Evolutionary conservation across 805 yeast genomes (phyloP), one percentile per base, ranked within the genome.

Genomic region (Ogataea populi-albae): DNA sequence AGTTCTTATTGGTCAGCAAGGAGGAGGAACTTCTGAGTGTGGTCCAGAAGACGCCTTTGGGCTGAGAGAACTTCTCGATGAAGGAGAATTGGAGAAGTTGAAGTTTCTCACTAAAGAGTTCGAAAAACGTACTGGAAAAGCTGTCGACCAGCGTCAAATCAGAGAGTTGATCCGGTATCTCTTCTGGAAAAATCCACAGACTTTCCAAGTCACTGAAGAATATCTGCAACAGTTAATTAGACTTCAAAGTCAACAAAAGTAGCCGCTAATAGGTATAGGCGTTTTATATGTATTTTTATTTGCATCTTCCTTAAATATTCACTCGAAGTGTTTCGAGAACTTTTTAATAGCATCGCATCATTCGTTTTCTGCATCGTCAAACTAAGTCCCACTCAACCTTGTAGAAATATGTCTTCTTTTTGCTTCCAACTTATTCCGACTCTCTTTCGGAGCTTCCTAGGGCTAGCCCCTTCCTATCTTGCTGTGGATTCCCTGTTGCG

Each of bases 1-100:
- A 57, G 91, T 83, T 4, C 68, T 83, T 31, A 81, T 84, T 45
- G 93, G 93, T 4, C 91, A 83, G 54, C 91, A 83, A 50, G 91
- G 91, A 3, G 82, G 84, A 22, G 84, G 83, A 9, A 69, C 78
- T 1, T 71, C 77, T 17, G 71, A 75, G 20, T 81, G 87, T 81
- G 75, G 73, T 7, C 48, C 64, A 1, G 75, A 73, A 11, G 87
- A 81, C 55, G 69, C 75, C 6, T 40, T 57, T 19, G 65, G 66
- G 15, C 59, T 83, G 25, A 77, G 72, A 47, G 54, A 54, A 12
- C 46, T 77, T n/a, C 58, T 82, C 6, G 89, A 83, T 50, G 79
- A 73, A 27, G 87, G 82, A 1, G 91, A 83, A 50, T 45, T 73
- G 26, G 86, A 79, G 40, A 83, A 83, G 50, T 79, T 87, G 83